Evolutionary conservation across 106 monocot genomes (phyloP).

Genomic region (Ottelia alismoides): DNA sequence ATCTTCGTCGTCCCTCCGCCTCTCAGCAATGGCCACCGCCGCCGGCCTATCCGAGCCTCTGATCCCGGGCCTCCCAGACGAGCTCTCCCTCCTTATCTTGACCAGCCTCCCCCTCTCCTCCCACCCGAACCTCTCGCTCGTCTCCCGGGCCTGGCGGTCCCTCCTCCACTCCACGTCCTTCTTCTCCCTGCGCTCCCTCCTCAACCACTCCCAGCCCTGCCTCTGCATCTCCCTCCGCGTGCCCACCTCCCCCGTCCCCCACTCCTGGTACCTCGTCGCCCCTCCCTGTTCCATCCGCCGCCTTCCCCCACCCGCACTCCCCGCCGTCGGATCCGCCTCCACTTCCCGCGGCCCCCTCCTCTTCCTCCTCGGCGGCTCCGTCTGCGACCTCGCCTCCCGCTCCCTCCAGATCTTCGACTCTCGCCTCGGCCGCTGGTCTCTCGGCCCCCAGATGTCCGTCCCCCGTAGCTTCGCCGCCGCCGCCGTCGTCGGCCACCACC

Average conservation of each 20-base stretch:
- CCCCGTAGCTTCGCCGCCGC: constrained; percentile 57
- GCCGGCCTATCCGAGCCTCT: constrained; percentile 14
- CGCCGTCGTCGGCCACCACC: constrained; percentile 15
- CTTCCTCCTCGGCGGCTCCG: constrained; percentile 58
- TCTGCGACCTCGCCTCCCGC: constrained; percentile 19
- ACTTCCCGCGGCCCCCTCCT: constrained; percentile 15
- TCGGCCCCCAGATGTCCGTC: constrained; percentile 46
- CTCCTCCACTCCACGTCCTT: constrained; percentile 30
- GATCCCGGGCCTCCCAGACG: constrained; percentile 66
- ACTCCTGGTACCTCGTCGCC: constrained; percentile 28
- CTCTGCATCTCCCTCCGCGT: constrained; percentile 5
- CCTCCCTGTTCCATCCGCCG: neutral
- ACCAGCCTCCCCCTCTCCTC: constrained; percentile 36
- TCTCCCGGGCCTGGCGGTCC: constrained; percentile 51
- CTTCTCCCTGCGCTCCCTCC: constrained; percentile 27
- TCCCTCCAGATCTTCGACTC: constrained; percentile 48
- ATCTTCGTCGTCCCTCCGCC: no score
- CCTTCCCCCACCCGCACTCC: constrained; percentile 17
- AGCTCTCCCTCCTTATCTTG: constrained; percentile 47
- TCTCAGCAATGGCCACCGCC: no score
- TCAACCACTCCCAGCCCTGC: constrained; percentile 26
- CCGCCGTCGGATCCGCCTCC: constrained; percentile 17
- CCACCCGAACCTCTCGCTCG: constrained; percentile 38
- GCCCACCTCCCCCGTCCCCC: constrained; percentile 9
- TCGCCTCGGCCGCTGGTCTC: constrained; percentile 22